These are phyloP conservation scores for Hydrangea macrophylla DNA, from an alignment of 148 eudicot genomes.

Conservation along the genomic window DNA sequence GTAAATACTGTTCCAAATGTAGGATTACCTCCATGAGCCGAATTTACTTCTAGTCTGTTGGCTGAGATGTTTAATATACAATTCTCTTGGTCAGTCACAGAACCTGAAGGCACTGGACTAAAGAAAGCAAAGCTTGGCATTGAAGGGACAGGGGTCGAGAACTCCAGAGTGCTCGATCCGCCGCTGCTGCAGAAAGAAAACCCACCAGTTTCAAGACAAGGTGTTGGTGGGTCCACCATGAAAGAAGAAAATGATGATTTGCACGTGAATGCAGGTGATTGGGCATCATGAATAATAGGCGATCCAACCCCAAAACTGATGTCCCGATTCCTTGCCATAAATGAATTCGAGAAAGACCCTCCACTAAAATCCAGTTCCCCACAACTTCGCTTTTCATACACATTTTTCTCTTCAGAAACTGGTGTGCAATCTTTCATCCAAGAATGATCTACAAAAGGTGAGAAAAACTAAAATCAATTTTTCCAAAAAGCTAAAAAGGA, in stretches of 20 bases:
- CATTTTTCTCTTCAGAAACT: constrained; percentile 20
- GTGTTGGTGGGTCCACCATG: constrained; percentile 44
- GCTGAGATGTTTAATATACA: constrained; percentile 21
- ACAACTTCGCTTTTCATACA: constrained; percentile 18
- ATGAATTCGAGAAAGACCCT: constrained; percentile 34
- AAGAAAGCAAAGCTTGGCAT: constrained; percentile 77
- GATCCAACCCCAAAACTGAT: constrained; percentile 60
- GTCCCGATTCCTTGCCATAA: constrained; percentile 57
- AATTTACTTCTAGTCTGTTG: constrained; percentile 18
- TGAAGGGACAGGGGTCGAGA: constrained; percentile 50
- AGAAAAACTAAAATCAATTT: constrained; percentile 1
- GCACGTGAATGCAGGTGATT: constrained; percentile 42
- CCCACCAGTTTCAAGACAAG: constrained; percentile 34
- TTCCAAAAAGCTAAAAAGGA: not conserved
- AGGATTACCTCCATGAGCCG: constrained; percentile 27
- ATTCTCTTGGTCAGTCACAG: constrained; percentile 29
- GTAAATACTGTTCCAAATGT: too few species aligned
- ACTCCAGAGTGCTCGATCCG: constrained; percentile 38
- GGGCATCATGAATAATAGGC: constrained; percentile 33
- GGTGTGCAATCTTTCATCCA: constrained; percentile 51
- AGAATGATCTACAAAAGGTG: constrained; percentile 45
- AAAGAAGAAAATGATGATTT: constrained; percentile 68
- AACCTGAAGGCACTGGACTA: constrained; percentile 42
- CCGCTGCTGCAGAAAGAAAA: constrained; percentile 51
- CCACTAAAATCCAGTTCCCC: constrained; percentile 27